Conservation (phyloP, 306 rosid genomes). For the Parietaria judaica region DNA sequence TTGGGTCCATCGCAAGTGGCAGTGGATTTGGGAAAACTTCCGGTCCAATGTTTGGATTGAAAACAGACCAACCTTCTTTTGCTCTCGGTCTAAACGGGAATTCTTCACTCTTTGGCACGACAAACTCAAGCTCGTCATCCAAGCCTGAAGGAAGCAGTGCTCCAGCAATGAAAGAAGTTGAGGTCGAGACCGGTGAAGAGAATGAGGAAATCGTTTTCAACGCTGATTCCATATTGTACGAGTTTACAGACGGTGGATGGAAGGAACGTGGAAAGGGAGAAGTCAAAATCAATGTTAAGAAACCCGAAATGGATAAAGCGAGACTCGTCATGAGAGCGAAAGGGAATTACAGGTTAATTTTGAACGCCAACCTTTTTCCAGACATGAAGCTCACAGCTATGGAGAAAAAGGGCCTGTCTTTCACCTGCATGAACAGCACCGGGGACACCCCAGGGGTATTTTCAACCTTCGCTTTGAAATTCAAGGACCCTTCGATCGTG, state of each 20-base stretch:
- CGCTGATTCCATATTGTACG: slow-evolving; percentile 73
- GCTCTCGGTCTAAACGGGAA: slow-evolving; percentile 68
- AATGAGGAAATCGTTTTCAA: slow-evolving; percentile 59
- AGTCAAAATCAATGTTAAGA: slow-evolving; percentile 60
- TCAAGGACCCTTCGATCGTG: slow-evolving; percentile 64
- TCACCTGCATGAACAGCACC: slow-evolving; percentile 85
- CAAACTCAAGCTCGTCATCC: slow-evolving; percentile 40
- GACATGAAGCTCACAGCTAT: slow-evolving; percentile 79
- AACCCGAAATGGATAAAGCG: slow-evolving; percentile 44
- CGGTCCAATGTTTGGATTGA: slow-evolving; percentile 43
- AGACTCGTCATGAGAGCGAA: slow-evolving; percentile 74
- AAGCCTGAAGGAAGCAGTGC: slow-evolving; percentile 55
- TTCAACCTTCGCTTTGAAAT: slow-evolving; percentile 84
- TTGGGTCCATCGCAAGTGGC: slow-evolving; percentile 52
- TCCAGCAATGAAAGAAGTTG: slow-evolving; percentile 64
- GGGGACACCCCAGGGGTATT: slow-evolving; percentile 62
- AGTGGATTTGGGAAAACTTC: slow-evolving; percentile 35
- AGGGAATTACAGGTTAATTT: slow-evolving; percentile 75
- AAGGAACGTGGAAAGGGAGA: slow-evolving; percentile 98
- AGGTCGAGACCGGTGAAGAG: slow-evolving; percentile 92
- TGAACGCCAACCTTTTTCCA: slow-evolving; percentile 82
- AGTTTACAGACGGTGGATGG: slow-evolving; percentile 72
- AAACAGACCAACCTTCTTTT: slow-evolving; percentile 45
- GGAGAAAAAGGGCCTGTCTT: slow-evolving; percentile 89
- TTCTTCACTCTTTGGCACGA: slow-evolving; percentile 49